phyloP scores from a whole-genome alignment of 2,329 filamentous ascomycete species.

The Aureobasidium sp. region DNA sequence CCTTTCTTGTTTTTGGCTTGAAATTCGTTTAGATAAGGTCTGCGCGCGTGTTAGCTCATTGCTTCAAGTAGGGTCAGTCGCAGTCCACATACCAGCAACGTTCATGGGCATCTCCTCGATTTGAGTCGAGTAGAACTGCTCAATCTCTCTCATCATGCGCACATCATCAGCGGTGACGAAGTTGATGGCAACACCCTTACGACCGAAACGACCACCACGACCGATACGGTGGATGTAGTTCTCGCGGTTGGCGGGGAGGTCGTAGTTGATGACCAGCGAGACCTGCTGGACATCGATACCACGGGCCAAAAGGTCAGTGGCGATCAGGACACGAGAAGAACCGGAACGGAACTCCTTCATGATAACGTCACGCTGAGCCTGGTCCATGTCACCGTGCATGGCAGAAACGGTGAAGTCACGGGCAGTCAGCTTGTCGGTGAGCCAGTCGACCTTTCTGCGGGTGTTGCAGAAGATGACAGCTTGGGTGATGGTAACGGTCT shows the following conservation, averaged over 20 bases:
- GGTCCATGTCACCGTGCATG: conserved; percentile 99
- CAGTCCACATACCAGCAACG: conserved; percentile 50
- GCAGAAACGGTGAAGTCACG: conserved; percentile 99
- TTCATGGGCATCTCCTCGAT: conserved; percentile 99
- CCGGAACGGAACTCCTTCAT: conserved; percentile 99
- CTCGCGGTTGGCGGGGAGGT: conserved; percentile 96
- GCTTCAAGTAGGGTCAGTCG: conserved; percentile 42
- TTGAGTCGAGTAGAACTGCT: conserved; percentile 99
- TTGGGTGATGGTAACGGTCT: conserved; percentile 98
- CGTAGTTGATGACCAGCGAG: conserved; percentile 99
- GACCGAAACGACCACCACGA: conserved; percentile 98
- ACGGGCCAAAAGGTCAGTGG: conserved; percentile 94
- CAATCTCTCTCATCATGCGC: conserved; percentile 99
- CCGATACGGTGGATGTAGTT: conserved; percentile 99
- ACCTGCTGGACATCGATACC: conserved; percentile 99
- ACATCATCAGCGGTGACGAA: conserved; percentile 99
- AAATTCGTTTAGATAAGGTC: conserved; percentile 32
- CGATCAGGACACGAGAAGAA: conserved; percentile 95
- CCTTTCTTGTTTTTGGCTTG: conserved; percentile 7
- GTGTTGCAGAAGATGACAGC: conserved; percentile 99
- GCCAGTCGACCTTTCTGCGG: conserved; percentile 99
- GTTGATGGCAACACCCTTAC: conserved; percentile 99
- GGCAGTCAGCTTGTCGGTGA: conserved; percentile 96
- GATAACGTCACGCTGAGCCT: conserved; percentile 94
- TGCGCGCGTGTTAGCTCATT: conserved; percentile 25